phyloP scores from a whole-genome alignment of 306 rosid genomes.

The Fragaria nilgerrensis region DNA sequence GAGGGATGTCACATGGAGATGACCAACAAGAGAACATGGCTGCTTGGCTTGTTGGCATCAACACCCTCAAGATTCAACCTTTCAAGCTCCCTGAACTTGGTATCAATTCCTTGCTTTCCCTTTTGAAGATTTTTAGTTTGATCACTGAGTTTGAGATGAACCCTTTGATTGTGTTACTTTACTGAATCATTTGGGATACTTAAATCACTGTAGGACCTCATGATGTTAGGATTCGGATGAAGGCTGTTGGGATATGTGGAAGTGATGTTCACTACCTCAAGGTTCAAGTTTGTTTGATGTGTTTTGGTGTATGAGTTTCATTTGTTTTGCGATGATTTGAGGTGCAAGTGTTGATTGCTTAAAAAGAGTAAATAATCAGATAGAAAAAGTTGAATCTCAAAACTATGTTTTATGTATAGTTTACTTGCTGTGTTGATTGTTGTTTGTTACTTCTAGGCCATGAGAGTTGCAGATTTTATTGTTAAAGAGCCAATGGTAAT shows the following conservation, averaged over 20 bases:
- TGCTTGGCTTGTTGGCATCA: conserved; percentile 78
- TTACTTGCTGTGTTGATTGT: conserved; percentile 8
- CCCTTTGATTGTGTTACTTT: background rate
- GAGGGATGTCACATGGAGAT: conserved; percentile 57
- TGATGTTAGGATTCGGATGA: conserved; percentile 73
- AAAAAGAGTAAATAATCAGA: background rate
- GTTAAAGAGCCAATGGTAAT: conserved; percentile 92
- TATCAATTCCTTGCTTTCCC: conserved; percentile 12
- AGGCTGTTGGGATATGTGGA: conserved; percentile 96
- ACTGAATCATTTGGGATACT: background rate
- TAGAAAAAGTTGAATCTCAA: background rate
- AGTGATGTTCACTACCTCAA: conserved; percentile 93
- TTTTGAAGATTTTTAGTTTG: background rate
- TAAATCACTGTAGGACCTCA: conserved; percentile 51
- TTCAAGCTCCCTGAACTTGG: conserved; percentile 79
- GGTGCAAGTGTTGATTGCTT: background rate
- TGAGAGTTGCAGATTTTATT: conserved; percentile 72
- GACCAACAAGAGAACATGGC: conserved; percentile 74
- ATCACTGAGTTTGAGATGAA: background rate
- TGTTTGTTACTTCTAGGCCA: conserved; percentile 41
- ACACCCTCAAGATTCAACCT: conserved; percentile 82
- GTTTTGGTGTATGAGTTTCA: background rate
- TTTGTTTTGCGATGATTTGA: background rate
- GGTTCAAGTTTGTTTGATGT: conserved; percentile 32
- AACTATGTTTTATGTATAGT: background rate